A percentile compares a stretch with the other conserved stretches of the same genome.
Evolutionary conservation across 23 red algal genomes (phyloP).

Genomic region (Agarophyton chilense): DNA sequence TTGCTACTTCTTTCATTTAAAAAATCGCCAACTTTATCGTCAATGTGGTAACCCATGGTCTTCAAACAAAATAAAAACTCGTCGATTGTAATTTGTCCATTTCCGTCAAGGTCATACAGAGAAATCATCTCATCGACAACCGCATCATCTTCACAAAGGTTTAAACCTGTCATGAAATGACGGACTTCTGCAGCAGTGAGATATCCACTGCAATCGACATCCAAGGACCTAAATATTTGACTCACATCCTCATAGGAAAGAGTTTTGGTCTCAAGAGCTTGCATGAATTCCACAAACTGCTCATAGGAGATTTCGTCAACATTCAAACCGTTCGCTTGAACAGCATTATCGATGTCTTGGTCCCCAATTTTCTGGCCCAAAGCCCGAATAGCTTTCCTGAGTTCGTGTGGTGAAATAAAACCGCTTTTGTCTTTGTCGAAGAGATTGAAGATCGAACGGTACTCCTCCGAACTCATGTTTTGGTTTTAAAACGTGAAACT

Average conservation of each 20-base stretch:
- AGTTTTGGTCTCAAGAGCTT: not conserved
- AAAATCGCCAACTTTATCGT: not conserved
- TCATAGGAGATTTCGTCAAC: not conserved
- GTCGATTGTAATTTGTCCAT: constrained; percentile 2
- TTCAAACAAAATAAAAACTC: constrained; percentile 10
- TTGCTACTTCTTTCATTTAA: not conserved
- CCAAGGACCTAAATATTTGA: constrained; percentile 20
- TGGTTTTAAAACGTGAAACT: not conserved
- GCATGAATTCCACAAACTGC: not conserved
- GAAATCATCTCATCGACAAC: constrained; percentile 38
- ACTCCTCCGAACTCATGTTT: not conserved
- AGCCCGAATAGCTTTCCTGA: not conserved
- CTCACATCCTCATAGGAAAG: constrained; percentile 9
- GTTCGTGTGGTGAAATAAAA: not conserved
- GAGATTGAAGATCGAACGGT: not conserved
- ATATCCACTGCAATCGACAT: constrained; percentile 24
- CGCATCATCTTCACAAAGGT: not conserved
- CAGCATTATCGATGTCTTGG: not conserved
- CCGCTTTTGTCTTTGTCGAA: not conserved
- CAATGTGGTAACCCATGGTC: not conserved
- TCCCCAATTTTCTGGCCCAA: not conserved
- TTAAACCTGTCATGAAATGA: constrained; percentile 16
- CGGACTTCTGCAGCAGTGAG: constrained; percentile 29
- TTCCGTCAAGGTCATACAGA: constrained; percentile 42
- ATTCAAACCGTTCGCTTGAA: not conserved